Conservation (phyloP, 1,284 basidiomycete species). For the Amylostereum chailletii region DNA sequence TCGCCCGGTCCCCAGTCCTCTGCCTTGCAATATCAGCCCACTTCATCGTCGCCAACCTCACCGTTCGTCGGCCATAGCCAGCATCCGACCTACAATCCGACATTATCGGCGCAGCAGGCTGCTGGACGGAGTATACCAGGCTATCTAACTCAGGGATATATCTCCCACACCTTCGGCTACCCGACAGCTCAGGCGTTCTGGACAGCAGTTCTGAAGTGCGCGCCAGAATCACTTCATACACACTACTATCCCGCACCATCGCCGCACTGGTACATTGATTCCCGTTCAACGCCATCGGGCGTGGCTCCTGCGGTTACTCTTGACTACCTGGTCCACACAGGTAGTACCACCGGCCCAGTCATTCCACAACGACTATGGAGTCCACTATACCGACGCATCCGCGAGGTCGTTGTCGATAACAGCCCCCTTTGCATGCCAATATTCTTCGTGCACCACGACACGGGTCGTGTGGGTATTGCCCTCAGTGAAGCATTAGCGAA, state of each 20-base stretch:
- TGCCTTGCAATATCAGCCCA: too few relatives aligned
- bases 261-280: neutral
- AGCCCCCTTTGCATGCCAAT: conserved; percentile 1
- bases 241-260: neutral
- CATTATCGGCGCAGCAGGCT: too few relatives aligned
- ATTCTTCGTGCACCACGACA: conserved; percentile 2
- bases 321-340: neutral
- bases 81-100: too few relatives aligned
- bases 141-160: neutral
- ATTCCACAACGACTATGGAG: conserved; percentile 4
- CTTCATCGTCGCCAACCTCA: too few relatives aligned
- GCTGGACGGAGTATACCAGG: neutral
- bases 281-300: neutral
- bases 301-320: neutral
- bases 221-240: neutral
- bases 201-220: neutral
- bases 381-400: neutral
- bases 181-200: neutral
- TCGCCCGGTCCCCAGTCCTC: too few relatives aligned
- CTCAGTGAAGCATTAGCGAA: neutral
- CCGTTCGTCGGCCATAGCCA: too few relatives aligned
- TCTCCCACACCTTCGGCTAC: neutral
- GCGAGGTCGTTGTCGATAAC: conserved; percentile 1
- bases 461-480: neutral
- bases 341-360: neutral